Base-by-base conservation (phyloP, 2,329 filamentous ascomycete species). In the Phoma sp. region DNA sequence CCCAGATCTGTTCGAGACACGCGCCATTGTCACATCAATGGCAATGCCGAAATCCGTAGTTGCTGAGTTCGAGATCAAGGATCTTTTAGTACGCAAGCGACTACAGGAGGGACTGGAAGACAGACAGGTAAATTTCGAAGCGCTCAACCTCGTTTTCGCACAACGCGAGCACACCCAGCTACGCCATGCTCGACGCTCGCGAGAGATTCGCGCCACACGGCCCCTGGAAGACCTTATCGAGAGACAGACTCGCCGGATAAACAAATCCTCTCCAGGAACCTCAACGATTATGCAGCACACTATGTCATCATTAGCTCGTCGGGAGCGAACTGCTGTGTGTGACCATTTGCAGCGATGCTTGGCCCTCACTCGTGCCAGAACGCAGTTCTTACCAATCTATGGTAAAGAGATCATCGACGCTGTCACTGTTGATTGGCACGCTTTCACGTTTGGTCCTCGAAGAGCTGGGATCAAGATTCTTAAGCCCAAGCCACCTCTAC, bases 1-100 rank as follows among this genome's bases (percentile, higher is more conserved):
- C 70, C 96, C 95, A 0, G 95, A 99, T 75, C 82, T 99, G 7
- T 99, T 99, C 67, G 90, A 98, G 64, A 96, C 96, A 55, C 86
- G 95, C 13, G 93, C 92, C 1, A 98, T 99, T 67, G 95, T 96
- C 77, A 99, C 93, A 0, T 98, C 95, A 1, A 96, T 97, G 73
- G 91, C 92, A 3, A 96, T 98, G 89, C 82, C 85, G 24, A 89
- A 83, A 59, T 96, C 93, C 2, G 87, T 91, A 2, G 80, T 87
- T 7, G 86, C 89, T 2, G 85, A 89, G 32, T 98, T 88, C 66
- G 87, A 89, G 63, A 80, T 85, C 47, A 89, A 88, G 29, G 90
- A 96, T 59, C 77, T 85, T 2, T 79, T 90, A 24, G 78, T 98
- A 38, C 84, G 89, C 18, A 82, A 82, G 45, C 83, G 83, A 13